phyloP scores from a whole-genome alignment of 179 eudicot species.

The Beta corolliflora region DNA sequence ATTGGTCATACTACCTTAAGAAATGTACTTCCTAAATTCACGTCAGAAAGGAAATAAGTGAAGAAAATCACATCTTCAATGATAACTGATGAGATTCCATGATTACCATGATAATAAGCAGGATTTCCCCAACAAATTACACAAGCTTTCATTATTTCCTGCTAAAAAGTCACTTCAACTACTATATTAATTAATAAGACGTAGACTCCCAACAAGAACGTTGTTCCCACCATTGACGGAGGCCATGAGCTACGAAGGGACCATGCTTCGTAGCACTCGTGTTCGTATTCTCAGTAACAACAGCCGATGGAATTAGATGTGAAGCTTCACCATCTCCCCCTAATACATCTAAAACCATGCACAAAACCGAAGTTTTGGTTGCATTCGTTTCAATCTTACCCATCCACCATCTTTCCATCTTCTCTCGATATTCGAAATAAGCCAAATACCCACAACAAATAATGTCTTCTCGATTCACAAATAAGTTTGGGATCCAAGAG shows the following conservation, averaged over 20 bases:
- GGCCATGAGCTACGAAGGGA: not conserved
- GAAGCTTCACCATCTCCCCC: slow-evolving; percentile 62
- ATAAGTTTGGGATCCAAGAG: slow-evolving; percentile 60
- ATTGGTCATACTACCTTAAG: too few species aligned
- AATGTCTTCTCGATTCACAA: slow-evolving; percentile 62
- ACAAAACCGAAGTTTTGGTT: slow-evolving; percentile 57
- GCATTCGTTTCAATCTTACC: slow-evolving; percentile 62
- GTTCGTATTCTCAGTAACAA: not conserved
- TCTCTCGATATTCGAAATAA: slow-evolving; percentile 74
- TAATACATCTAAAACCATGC: slow-evolving; percentile 41
- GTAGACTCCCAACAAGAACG: slow-evolving; percentile 5
- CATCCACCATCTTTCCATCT: slow-evolving; percentile 64
- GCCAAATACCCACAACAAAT: slow-evolving; percentile 71
- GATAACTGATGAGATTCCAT: too few species aligned
- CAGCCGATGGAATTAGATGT: slow-evolving; percentile 66
- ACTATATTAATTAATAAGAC: not conserved
- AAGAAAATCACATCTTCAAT: too few species aligned
- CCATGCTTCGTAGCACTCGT: not conserved
- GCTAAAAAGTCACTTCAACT: too few species aligned
- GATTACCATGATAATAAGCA: too few species aligned
- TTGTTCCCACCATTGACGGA: slow-evolving; percentile 6
- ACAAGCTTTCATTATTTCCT: too few species aligned
- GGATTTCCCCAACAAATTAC: too few species aligned
- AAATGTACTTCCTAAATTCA: too few species aligned
- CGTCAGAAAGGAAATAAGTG: too few species aligned